Evolutionary conservation across 2,329 filamentous ascomycete genomes (phyloP).

Genomic region (Calonectria pteridis): DNA sequence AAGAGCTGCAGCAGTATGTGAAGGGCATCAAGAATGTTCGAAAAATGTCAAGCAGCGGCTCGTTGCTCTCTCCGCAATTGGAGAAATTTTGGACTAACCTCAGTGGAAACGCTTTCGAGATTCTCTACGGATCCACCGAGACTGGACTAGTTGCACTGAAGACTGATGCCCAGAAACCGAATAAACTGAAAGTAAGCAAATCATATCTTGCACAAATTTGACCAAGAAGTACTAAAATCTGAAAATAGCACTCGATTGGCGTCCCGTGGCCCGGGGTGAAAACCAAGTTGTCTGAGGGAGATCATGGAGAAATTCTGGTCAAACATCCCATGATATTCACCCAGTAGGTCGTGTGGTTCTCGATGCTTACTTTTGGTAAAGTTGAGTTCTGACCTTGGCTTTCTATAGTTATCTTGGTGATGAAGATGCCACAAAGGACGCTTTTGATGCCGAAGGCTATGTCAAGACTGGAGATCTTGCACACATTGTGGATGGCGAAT

Average conservation of each 20-base stretch:
- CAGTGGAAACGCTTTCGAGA: background rate
- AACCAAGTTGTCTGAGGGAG: background rate
- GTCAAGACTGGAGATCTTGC: conserved; percentile 92
- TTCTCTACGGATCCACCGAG: background rate
- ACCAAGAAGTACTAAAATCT: background rate
- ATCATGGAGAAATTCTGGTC: conserved; percentile 32
- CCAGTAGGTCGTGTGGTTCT: conserved; percentile 21
- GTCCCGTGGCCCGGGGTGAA: background rate
- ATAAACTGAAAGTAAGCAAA: background rate
- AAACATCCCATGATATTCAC: conserved; percentile 33
- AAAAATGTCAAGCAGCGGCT: background rate
- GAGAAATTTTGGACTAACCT: background rate
- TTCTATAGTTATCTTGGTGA: conserved; percentile 51
- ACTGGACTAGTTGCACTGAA: background rate
- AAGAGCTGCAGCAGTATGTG: background rate
- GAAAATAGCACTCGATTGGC: background rate
- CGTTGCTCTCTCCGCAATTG: background rate
- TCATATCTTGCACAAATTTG: accelerated
- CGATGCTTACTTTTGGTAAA: too few relatives aligned
- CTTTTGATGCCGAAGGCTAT: conserved; percentile 87
- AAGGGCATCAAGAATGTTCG: background rate
- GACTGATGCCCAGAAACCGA: background rate
- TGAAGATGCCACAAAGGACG: conserved; percentile 81
- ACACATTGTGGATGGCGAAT: conserved; percentile 65
- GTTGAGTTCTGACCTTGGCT: background rate